phyloP scores from a whole-genome alignment of 75 land plant species.

The Cryptomeria japonica region DNA sequence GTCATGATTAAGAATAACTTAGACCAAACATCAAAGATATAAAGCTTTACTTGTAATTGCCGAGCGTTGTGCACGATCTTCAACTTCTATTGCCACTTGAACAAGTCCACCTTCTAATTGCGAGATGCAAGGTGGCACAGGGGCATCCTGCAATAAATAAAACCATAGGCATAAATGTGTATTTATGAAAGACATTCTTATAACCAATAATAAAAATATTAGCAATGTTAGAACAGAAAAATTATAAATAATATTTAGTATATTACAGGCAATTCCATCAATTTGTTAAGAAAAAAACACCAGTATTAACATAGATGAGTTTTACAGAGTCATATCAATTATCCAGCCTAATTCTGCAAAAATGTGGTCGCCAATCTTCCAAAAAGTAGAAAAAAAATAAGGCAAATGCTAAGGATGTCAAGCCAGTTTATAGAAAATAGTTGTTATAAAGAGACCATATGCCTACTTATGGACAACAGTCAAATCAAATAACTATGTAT shows the following conservation, averaged over 20 bases:
- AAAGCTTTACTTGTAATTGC: constrained; percentile 82
- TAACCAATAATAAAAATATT: not conserved
- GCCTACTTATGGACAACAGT: not conserved
- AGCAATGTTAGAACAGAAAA: not conserved
- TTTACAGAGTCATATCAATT: not conserved
- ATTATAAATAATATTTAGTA: not conserved
- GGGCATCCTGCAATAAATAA: constrained; percentile 81
- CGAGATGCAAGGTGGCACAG: constrained; percentile 98
- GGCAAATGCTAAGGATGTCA: not conserved
- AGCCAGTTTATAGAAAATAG: not conserved
- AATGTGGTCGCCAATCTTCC: not conserved
- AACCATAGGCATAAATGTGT: not conserved
- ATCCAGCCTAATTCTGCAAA: not conserved
- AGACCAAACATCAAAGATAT: not conserved
- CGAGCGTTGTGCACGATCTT: constrained; percentile 98
- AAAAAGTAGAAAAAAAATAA: not conserved
- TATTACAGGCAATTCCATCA: not conserved
- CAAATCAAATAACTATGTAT: not conserved
- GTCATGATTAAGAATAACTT: not conserved
- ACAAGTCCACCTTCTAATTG: constrained; percentile 97
- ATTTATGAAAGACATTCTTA: not conserved
- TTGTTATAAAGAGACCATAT: not conserved
- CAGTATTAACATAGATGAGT: not conserved
- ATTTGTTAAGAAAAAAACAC: not conserved
- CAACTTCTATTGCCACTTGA: constrained; percentile 99